phyloP scores from a whole-genome alignment of 2,329 filamentous ascomycete species.

The Chaetoscypha palmicola region DNA sequence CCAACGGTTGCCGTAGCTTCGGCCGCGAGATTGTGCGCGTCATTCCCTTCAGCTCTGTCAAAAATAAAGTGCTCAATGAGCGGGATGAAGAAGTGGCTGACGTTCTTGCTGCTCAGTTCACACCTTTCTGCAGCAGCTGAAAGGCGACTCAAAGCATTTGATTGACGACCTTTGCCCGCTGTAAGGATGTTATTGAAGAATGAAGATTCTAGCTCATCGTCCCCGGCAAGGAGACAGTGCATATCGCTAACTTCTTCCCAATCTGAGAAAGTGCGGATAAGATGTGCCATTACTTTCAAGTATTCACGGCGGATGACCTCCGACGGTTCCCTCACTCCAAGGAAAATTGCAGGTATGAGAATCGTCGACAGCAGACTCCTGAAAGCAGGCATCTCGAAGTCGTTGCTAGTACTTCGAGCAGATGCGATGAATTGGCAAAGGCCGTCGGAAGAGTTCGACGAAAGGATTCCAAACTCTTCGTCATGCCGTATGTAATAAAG shows the following conservation, averaged over 20 bases:
- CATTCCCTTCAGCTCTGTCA: constrained; percentile 61
- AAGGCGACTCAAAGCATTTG: constrained; percentile 74
- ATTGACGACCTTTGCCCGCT: constrained; percentile 78
- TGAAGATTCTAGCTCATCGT: constrained; percentile 53
- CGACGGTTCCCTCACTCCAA: constrained; percentile 68
- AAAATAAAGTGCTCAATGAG: constrained; percentile 93
- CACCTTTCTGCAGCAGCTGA: constrained; percentile 58
- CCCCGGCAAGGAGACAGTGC: constrained; percentile 57
- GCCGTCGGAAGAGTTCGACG: constrained; percentile 71
- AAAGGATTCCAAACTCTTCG: constrained; percentile 80
- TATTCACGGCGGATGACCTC: constrained; percentile 82
- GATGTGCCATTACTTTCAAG: constrained; percentile 68
- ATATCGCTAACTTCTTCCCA: constrained; percentile 72
- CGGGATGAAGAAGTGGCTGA: constrained; percentile 82
- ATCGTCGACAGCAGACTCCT: constrained; percentile 53
- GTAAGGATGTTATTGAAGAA: constrained; percentile 94
- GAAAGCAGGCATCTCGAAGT: constrained; percentile 41
- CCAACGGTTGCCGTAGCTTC: constrained; percentile 80
- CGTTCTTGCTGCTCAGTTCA: constrained; percentile 66
- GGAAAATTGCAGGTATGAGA: constrained; percentile 68
- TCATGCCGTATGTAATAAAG: constrained; percentile 79
- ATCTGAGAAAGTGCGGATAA: constrained; percentile 62
- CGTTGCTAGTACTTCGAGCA: constrained; percentile 39
- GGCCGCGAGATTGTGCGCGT: constrained; percentile 80
- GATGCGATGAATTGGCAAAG: constrained; percentile 72